Percentiles rank a stretch among this genome's conserved stretches.
phyloP scores from a whole-genome alignment of 2,329 filamentous ascomycete genomes.

The Lojkania enalia region DNA sequence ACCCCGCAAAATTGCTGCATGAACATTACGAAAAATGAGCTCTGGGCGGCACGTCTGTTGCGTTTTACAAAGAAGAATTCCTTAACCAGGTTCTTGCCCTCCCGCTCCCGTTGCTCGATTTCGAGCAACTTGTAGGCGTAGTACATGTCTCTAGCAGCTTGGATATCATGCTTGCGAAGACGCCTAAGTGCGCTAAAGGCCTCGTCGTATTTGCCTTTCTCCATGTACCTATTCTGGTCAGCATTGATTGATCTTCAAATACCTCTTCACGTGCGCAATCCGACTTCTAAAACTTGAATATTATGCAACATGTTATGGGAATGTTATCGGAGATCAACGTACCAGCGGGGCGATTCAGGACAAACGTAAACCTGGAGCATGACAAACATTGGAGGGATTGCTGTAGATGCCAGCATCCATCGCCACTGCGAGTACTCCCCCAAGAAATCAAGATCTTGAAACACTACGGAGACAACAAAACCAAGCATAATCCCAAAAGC shows the following conservation, averaged over 20 bases:
- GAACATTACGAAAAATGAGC: slow-evolving; percentile 42
- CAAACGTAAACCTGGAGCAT: slow-evolving; percentile 37
- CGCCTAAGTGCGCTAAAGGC: slow-evolving; percentile 49
- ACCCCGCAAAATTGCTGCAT: slow-evolving; percentile 43
- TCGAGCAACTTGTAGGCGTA: slow-evolving; percentile 48
- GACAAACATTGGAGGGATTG: slow-evolving; percentile 17
- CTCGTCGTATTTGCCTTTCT: slow-evolving; percentile 39
- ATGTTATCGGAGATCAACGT: slow-evolving; percentile 5
- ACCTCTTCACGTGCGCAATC: no score
- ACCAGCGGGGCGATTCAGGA: slow-evolving; percentile 36
- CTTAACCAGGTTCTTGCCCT: slow-evolving; percentile 33
- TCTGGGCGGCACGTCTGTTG: slow-evolving; percentile 39
- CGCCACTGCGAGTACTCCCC: slow-evolving; percentile 34
- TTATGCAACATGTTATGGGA: background rate
- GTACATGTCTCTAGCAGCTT: slow-evolving; percentile 61
- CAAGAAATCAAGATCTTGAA: slow-evolving; percentile 30
- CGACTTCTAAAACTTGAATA: background rate
- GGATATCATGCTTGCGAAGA: slow-evolving; percentile 57
- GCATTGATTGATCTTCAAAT: slow-evolving; percentile 4
- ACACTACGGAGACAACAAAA: slow-evolving; percentile 36
- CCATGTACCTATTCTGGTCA: slow-evolving; percentile 29
- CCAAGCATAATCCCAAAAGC: slow-evolving; percentile 40
- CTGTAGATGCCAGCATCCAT: slow-evolving; percentile 29
- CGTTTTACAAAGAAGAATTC: slow-evolving; percentile 40
- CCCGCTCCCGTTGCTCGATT: slow-evolving; percentile 41